Base-by-base conservation (phyloP, 805 yeast genomes). In the Starmerella roubikii region DNA sequence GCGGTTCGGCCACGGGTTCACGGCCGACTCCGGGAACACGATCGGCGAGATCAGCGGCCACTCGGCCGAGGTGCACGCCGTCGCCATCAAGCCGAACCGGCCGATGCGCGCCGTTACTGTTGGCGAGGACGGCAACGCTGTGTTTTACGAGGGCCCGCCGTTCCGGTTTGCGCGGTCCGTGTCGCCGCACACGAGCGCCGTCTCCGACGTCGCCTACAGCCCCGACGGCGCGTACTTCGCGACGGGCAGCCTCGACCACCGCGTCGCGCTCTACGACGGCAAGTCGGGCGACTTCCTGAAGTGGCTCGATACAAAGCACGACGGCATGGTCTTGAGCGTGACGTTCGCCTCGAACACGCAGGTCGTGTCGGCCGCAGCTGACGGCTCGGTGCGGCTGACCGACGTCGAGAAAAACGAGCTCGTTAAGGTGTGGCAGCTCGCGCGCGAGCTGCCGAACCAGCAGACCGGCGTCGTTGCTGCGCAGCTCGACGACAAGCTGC, bases 31-130 rank as follows among this genome's bases (percentile, higher is more conserved):
- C 1, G 98, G 98, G 44, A 91, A 91, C 60, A 74, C 95, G n/a
- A 76, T 91, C 32, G 99, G 98, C 39, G 97, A 91, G 55, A 78
- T 88, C 51, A 76, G 85, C 35, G 98, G 98, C 19, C 98, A 91
- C 56, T 70, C 88, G 15, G 76, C 83, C 20, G 73, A 71, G 34
- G 74, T 88, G 54, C 84, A 81, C 54, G 83, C 91, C 0, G 94
- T 85, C 17, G 74, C 79, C 41, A 78, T 88, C 48, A 78, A 79
- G 54, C 84, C 86, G 17, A 72, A 70, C 46, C 73, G 98, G 59
- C 98, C 98, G 9, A 83, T 80, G 64, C 67, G 94, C 41, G 94
- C 94, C 0, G 93, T 80, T 5, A 85, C 97, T 2, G 96, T 79
- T 8, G 73, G 93, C 29, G 95, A 86, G 54, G 97, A 91, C 56